Base-by-base conservation (phyloP, 2,329 filamentous ascomycete species). In the Microsporum canis region DNA sequence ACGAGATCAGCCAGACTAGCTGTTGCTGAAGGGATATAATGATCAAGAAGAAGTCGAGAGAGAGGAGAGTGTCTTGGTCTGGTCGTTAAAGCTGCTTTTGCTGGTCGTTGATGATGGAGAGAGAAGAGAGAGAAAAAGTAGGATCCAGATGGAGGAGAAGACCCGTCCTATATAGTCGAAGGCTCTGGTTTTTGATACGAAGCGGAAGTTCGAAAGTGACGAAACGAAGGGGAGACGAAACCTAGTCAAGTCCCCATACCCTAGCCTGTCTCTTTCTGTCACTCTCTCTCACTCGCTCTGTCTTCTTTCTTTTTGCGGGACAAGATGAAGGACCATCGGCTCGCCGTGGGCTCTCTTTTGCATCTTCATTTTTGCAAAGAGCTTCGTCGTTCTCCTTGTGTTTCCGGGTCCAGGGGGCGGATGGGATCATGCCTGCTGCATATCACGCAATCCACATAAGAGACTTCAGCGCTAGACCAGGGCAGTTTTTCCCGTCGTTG, bases 371-470 rank as follows among this genome's bases (percentile, higher is more conserved):
- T 34, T 53, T 41, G 10, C 27, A 23, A 8, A 23, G 23, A 47
- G n/a, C 23, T 47, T 10, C 17, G 17, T 23, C 17, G 17, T 23
- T 23, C 43, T 53, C 49, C 49, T 53, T 53, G 49, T 23, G 27
- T 53, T 53, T 53, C 49, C 49, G 49, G 49, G 49, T 12, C 49
- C 17, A 23, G 47, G 57, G 57, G 57, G 41, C 41, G 39, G 65
- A 69, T 72, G 65, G 65, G 63, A 65, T 71, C 66, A 71, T 69
- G 65, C 56, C 59, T 62, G 59, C 59, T 60, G 65, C 63, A 69
- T 71, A 75, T 72, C 73, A 75, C 73, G 73, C 73, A 71, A 75
- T 75, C 49, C 49, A 53, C 49, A 53, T 33, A 33, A 53, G 14
- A 53, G 49, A 17, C 49, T 53, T 51, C 10, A 5, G 29, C 49